Conservation (phyloP, 2,329 filamentous ascomycete species). For the Xylariaceae sp. region DNA sequence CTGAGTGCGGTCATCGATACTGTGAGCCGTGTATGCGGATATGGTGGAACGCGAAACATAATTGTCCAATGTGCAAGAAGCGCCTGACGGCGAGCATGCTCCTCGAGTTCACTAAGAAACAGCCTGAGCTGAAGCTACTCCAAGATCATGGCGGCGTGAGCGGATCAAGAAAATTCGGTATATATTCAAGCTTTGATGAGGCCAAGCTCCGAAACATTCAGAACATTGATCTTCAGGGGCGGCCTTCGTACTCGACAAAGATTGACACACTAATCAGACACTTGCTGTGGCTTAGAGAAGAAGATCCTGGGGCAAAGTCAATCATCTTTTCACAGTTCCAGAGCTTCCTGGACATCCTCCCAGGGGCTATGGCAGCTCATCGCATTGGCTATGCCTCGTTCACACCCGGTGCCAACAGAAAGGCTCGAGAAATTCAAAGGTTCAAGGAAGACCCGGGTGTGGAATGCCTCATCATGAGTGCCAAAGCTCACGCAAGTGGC, state of each 20-base stretch:
- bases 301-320: constrained; percentile 82
- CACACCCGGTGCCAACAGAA: constrained; percentile 45
- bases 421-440: constrained; percentile 55
- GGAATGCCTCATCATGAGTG: constrained; percentile 86
- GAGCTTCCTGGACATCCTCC: constrained; percentile 68
- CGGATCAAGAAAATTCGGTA: constrained; percentile 40
- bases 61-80: constrained; percentile 81
- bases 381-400: constrained; percentile 72
- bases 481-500: constrained; percentile 81
- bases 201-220: constrained; percentile 75
- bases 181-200: constrained; percentile 75
- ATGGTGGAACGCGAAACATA: constrained; percentile 73
- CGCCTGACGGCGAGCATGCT: constrained; percentile 63
- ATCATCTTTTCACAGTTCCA: constrained; percentile 83
- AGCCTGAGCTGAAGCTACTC: constrained; percentile 66
- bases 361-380: constrained; percentile 64
- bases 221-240: constrained; percentile 67
- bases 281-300: constrained; percentile 76
- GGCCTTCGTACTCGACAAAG: constrained; percentile 83
- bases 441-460: constrained; percentile 72
- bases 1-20: constrained; percentile 86
- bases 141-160: constrained; percentile 40
- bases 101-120: constrained; percentile 81
- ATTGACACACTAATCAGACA: constrained; percentile 81
- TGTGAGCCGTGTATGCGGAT: constrained; percentile 80